Evolutionary conservation across 805 yeast species (phyloP).

Genomic region (Lachancea nothofagi): DNA sequence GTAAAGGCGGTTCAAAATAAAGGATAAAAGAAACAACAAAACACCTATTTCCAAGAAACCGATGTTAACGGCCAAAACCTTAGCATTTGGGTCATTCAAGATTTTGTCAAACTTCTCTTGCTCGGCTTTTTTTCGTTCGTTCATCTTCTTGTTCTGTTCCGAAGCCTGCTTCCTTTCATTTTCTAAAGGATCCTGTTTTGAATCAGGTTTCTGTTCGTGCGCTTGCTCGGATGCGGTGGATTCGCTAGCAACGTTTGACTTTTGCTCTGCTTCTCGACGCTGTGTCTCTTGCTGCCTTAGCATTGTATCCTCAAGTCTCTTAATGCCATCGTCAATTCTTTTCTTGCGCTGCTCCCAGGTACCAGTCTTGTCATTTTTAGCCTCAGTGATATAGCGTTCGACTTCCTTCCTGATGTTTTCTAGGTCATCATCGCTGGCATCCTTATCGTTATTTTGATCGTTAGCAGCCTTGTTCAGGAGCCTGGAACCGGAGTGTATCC

Average conservation of each 20-base stretch:
- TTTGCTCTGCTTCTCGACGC: conserved; percentile 5
- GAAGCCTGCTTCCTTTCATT: conserved; percentile 16
- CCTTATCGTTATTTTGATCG: conserved; percentile 6
- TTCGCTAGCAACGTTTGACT: background rate
- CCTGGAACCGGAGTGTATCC: conserved; percentile 4
- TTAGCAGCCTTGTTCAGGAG: background rate
- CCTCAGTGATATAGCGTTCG: conserved; percentile 21
- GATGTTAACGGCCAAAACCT: conserved; percentile 29
- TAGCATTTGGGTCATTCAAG: conserved; percentile 30
- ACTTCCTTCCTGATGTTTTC: conserved; percentile 22
- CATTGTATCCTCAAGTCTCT: conserved; percentile 23
- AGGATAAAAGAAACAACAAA: conserved; percentile 30
- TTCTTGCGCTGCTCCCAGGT: conserved; percentile 19
- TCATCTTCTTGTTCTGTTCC: conserved; percentile 14
- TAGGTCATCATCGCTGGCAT: conserved; percentile 25
- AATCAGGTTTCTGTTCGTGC: conserved; percentile 1
- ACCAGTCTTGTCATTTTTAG: conserved; percentile 13
- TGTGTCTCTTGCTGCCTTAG: conserved; percentile 17
- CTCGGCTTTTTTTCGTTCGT: conserved; percentile 15
- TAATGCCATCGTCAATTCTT: conserved; percentile 23
- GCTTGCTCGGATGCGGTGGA: conserved; percentile 1
- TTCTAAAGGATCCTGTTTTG: conserved; percentile 13
- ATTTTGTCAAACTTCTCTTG: conserved; percentile 15
- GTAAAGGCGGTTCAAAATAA: conserved; percentile 29
- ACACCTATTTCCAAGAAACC: conserved; percentile 34